Evolutionary conservation across 768 basidiomycete genomes (phyloP), one percentile per base, ranked within the genome.

Genomic region (Ramaria rubella): DNA sequence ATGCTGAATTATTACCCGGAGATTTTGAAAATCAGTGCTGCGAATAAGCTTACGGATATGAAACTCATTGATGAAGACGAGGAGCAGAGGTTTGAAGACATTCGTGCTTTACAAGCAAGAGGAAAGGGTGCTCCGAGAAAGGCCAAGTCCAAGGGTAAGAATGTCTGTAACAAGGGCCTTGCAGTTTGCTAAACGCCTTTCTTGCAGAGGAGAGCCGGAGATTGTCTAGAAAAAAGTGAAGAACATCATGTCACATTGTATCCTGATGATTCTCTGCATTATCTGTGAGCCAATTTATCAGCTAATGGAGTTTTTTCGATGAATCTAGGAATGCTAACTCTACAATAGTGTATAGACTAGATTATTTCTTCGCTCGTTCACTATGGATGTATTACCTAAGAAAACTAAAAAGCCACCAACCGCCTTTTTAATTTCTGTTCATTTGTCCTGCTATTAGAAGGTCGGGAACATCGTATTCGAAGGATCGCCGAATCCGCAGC

Each of bases 91-190:
- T 51, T 87, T 48, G 75, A 77, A 69, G 88, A 91, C 64, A 77
- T 90, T 5, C 79, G 80, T 63, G 77, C 81, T 55, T 77, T 73
- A 67, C 86, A 80, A 70, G 80, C 75, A 63, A 80, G 90, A 76
- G 90, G 90, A 27, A 91, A 92, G 71, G 90, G 88, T 44, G 79
- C 84, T 21, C 90, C 90, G 53, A 82, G 85, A 72, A 92, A 92
- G 71, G 85, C 86, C 2, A 89, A 83, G 69, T 72, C 73, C 23
- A 75, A 79, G 69, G 81, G 88, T 87, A 42, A 45, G 79, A 74
- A 29, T 33, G 40, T 5, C 19, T 29, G n/a, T 29, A 19, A 11
- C 6, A 17, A 21, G 14, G 4, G 9, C n/a, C 19, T 27, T 14
- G 14, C 14, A 26, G 17, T 11, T 43, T 21, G 27, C 27, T 48